These are phyloP conservation scores for Ceratobasidium theobromae DNA, from an alignment of 1,284 basidiomycete species.

Conservation along the genomic window DNA sequence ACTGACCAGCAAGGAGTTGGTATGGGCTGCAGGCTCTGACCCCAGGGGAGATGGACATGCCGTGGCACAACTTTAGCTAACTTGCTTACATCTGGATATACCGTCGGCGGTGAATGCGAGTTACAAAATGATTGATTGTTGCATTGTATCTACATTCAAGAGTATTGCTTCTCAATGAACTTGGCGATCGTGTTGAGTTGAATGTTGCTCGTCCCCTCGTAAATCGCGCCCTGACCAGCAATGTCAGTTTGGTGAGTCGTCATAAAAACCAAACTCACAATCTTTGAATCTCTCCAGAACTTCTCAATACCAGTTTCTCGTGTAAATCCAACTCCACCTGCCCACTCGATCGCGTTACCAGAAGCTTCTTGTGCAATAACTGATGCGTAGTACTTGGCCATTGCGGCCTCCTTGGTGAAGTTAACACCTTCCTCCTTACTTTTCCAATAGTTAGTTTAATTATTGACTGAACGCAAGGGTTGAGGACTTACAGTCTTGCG, in stretches of 20 bases:
- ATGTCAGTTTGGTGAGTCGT: constrained; percentile 1
- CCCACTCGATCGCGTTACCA: constrained; percentile 94
- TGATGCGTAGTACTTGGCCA: constrained; percentile 92
- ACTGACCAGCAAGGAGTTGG: constrained; percentile 61
- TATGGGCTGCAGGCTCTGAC: constrained; percentile 90
- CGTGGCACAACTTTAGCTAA: constrained; percentile 80
- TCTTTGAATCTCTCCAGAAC: constrained; percentile 94
- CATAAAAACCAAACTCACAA: constrained; percentile 55
- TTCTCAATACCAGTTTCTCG: constrained; percentile 94
- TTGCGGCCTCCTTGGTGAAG: constrained; percentile 94
- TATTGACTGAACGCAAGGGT: not conserved
- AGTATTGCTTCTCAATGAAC: constrained; percentile 80
- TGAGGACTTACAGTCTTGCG: constrained; percentile 60
- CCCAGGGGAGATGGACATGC: constrained; percentile 86
- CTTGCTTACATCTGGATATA: too few species aligned
- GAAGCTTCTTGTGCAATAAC: constrained; percentile 87
- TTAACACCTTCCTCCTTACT: constrained; percentile 81
- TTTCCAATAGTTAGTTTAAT: not conserved
- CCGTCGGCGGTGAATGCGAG: too few species aligned
- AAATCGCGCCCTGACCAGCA: constrained; percentile 76
- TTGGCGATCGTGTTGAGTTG: constrained; percentile 96
- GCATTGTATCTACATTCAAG: constrained; percentile 41
- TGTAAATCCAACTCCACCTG: constrained; percentile 93
- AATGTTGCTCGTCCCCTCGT: constrained; percentile 95
- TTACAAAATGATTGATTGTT: constrained; percentile 1